Percentiles rank a stretch among this genome's conserved stretches.
Evolutionary conservation across 2,329 filamentous ascomycete species (phyloP).

Genomic region (Paraphoma sp.): DNA sequence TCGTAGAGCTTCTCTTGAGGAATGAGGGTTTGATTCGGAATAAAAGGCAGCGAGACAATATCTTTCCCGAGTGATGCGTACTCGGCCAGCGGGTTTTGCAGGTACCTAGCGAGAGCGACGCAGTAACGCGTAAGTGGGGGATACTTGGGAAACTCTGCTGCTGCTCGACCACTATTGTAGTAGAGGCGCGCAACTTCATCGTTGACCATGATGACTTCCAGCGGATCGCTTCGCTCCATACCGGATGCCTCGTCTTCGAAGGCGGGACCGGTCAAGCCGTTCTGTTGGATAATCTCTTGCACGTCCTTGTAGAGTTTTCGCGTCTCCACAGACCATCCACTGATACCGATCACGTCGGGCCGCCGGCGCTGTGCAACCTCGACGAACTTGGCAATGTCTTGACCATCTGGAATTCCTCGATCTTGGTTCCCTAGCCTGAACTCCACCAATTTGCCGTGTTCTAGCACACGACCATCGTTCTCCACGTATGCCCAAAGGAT

Average conservation of each 20-base stretch:
- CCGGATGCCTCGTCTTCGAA: slow-evolving; percentile 78
- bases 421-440: slow-evolving; percentile 71
- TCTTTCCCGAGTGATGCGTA: slow-evolving; percentile 93
- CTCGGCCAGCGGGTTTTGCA: slow-evolving; percentile 96
- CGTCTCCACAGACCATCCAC: slow-evolving; percentile 87
- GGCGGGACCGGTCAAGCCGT: slow-evolving; percentile 78
- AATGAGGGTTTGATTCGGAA: slow-evolving; percentile 86
- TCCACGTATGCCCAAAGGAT: slow-evolving; percentile 93
- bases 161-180: slow-evolving; percentile 83
- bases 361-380: slow-evolving; percentile 80
- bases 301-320: slow-evolving; percentile 83
- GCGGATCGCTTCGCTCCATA: slow-evolving; percentile 74
- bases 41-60: slow-evolving; percentile 84
- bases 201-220: slow-evolving; percentile 92
- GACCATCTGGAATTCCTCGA: slow-evolving; percentile 70
- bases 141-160: slow-evolving; percentile 80
- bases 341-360: slow-evolving; percentile 89
- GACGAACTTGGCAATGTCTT: slow-evolving; percentile 72
- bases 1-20: slow-evolving; percentile 86
- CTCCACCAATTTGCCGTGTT: slow-evolving; percentile 86
- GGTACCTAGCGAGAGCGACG: slow-evolving; percentile 84
- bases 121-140: slow-evolving; percentile 85
- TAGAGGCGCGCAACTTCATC: slow-evolving; percentile 97
- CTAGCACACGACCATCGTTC: slow-evolving; percentile 86
- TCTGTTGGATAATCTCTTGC: slow-evolving; percentile 77